Percentiles rank a stretch among this genome's conserved stretches.
Evolutionary conservation across 2,329 filamentous ascomycete genomes (phyloP).

Genomic region (Polychaeton citri): DNA sequence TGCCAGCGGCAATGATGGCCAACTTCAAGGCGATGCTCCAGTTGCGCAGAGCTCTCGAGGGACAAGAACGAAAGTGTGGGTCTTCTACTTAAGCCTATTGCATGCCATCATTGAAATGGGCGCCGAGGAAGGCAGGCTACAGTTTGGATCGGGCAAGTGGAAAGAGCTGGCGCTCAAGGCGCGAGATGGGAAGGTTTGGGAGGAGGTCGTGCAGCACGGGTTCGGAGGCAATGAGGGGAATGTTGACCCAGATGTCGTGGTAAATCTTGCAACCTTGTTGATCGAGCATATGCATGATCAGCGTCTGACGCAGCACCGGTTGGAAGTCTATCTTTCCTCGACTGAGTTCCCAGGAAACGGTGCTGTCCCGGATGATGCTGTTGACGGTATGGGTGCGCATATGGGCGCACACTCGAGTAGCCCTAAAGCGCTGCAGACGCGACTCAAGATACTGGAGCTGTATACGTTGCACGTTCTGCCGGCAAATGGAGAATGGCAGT

Average conservation of each 20-base stretch:
- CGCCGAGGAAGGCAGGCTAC: slow-evolving; percentile 75
- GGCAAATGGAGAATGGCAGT: slow-evolving; percentile 90
- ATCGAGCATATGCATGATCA: slow-evolving; percentile 83
- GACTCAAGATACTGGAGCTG: slow-evolving; percentile 85
- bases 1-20: slow-evolving; percentile 8
- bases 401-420: slow-evolving; percentile 2
- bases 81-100: slow-evolving; percentile 83
- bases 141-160: slow-evolving; percentile 79
- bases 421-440: slow-evolving; percentile 36
- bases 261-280: slow-evolving; percentile 79
- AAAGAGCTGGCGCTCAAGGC: slow-evolving; percentile 69
- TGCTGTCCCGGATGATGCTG: slow-evolving; percentile 26
- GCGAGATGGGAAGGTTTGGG: slow-evolving; percentile 84
- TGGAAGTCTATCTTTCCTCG: slow-evolving; percentile 80
- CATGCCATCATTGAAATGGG: slow-evolving; percentile 85
- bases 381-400: slow-evolving; percentile 5
- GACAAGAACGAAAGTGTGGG: slow-evolving; percentile 92
- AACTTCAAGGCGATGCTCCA: slow-evolving; percentile 37
- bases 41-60: slow-evolving; percentile 68
- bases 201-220: slow-evolving; percentile 74
- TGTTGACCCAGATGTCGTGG: slow-evolving; percentile 88
- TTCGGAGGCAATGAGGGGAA: slow-evolving; percentile 82
- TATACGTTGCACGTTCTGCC: slow-evolving; percentile 93
- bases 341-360: too few relatives aligned
- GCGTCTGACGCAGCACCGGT: slow-evolving; percentile 66